Percentiles rank a stretch among this genome's conserved stretches.
These are phyloP conservation scores for Solanum piurae DNA, from an alignment of 257 asterid species.

Conservation along the genomic window DNA sequence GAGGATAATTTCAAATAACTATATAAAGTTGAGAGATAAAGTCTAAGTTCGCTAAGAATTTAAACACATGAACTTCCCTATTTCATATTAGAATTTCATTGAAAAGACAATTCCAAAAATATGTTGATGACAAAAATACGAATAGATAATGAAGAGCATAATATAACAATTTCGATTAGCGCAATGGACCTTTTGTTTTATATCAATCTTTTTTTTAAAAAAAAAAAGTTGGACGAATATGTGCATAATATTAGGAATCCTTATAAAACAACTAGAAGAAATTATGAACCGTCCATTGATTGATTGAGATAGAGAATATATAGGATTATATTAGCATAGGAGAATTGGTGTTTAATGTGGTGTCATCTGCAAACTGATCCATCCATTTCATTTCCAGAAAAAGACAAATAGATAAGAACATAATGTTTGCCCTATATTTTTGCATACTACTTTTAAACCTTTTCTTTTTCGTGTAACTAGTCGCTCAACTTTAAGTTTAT, in stretches of 20 bases:
- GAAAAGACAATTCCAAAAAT: background rate
- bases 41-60: background rate
- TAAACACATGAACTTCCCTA: too few relatives aligned
- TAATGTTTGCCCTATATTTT: background rate
- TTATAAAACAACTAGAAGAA: background rate
- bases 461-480: background rate
- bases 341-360: background rate
- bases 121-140: background rate
- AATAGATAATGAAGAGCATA: background rate
- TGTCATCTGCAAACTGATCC: background rate
- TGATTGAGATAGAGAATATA: background rate
- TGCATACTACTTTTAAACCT: background rate
- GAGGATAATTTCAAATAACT: background rate
- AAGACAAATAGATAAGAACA: background rate
- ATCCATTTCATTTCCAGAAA: background rate
- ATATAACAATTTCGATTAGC: background rate
- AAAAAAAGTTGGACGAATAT: background rate
- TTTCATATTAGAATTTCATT: background rate
- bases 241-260: background rate
- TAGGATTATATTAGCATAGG: background rate
- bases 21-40: background rate
- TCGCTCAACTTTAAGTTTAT: background rate
- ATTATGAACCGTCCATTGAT: background rate
- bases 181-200: background rate
- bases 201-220: background rate